phyloP scores from a whole-genome alignment of 2,329 filamentous ascomycete species.

The Atkinsonella texensis region DNA sequence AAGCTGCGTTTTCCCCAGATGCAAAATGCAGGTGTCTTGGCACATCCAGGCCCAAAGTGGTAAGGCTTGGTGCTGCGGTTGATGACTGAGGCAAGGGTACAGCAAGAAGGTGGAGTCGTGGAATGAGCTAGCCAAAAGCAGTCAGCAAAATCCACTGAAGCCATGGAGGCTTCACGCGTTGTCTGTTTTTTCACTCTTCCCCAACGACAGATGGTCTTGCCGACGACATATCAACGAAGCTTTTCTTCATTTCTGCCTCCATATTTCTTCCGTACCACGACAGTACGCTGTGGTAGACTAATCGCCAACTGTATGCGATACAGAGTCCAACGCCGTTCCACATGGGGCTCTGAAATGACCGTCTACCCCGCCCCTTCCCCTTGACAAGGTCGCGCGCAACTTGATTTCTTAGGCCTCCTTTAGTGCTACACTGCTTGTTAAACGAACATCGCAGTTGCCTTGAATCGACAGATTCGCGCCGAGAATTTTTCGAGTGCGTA shows the following conservation, averaged over 20 bases:
- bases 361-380: constrained; percentile 15
- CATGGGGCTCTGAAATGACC: constrained; percentile 12
- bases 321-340: constrained; percentile 6
- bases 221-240: constrained; percentile 23
- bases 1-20: constrained; percentile 5
- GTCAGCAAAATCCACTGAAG: not conserved
- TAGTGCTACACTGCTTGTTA: not conserved
- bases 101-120: not conserved
- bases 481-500: not conserved
- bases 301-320: constrained; percentile 11
- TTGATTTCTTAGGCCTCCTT: constrained; percentile 1
- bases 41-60: not conserved
- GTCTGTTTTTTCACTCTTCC: constrained; percentile 24
- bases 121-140: not conserved
- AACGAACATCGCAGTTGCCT: not conserved
- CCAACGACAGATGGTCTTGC: constrained; percentile 15
- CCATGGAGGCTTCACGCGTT: constrained; percentile 25
- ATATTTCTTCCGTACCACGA: constrained; percentile 16
- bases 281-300: constrained; percentile 12
- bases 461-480: not conserved
- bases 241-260: constrained; percentile 15
- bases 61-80: not conserved
- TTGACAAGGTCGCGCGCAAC: constrained; percentile 20
- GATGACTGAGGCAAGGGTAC: constrained; percentile 7
- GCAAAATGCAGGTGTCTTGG: not conserved